Conservation (phyloP, 805 yeast species). For the Candida maris region DNA sequence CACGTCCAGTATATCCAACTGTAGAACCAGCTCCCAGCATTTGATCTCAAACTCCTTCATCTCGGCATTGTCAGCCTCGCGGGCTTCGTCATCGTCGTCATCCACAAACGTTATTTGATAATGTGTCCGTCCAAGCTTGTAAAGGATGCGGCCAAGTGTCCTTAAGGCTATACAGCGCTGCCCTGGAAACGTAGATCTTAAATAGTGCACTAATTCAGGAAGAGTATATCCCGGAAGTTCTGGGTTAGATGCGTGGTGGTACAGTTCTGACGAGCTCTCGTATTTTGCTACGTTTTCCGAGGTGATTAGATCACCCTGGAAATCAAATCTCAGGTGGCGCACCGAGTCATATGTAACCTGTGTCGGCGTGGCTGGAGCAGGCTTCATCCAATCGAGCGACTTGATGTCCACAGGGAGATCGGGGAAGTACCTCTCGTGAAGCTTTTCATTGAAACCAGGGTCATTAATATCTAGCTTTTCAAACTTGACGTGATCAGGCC, state of each 20-base stretch:
- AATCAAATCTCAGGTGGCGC: constrained; percentile 80
- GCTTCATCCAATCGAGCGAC: constrained; percentile 89
- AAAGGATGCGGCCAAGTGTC: constrained; percentile 81
- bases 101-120: constrained; percentile 36
- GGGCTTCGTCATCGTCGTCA: constrained; percentile 30
- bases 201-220: constrained; percentile 71
- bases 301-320: constrained; percentile 71
- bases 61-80: constrained; percentile 24
- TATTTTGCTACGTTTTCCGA: constrained; percentile 20
- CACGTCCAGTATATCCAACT: constrained; percentile 59
- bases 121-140: constrained; percentile 65
- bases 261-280: constrained; percentile 55
- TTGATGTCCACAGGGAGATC: constrained; percentile 80
- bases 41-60: constrained; percentile 44
- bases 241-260: constrained; percentile 89
- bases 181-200: constrained; percentile 75
- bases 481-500: constrained; percentile 58
- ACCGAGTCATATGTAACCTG: constrained; percentile 49
- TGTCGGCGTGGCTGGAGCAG: constrained; percentile 43
- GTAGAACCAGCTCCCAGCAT: constrained; percentile 70
- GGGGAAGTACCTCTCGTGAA: constrained; percentile 85
- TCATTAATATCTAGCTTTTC: constrained; percentile 56
- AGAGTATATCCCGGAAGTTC: constrained; percentile 90
- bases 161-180: constrained; percentile 86
- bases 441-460: constrained; percentile 71